A percentile compares a stretch with the other conserved stretches of the same genome.
Conservation (phyloP, 805 yeast species). For the Grigorovia jiainica region DNA sequence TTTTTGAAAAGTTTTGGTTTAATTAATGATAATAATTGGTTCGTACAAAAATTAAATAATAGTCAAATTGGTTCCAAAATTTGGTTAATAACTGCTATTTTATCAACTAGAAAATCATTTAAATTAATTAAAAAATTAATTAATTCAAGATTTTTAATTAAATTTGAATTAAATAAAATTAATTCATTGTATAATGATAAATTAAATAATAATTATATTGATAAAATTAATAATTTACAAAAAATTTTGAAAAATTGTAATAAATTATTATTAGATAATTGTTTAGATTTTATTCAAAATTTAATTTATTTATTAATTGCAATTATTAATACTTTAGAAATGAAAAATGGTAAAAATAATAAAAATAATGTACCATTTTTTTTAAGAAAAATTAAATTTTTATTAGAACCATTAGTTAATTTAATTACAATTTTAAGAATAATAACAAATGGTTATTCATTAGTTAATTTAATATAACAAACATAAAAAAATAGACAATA, state of each 20-base stretch:
- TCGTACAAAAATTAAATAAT: slow-evolving; percentile 19
- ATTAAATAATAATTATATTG: background rate
- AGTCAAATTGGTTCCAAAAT: slow-evolving; percentile 22
- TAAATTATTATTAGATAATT: slow-evolving; percentile 8
- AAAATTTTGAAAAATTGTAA: slow-evolving; percentile 8
- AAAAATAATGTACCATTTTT: slow-evolving; percentile 1
- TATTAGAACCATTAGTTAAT: slow-evolving; percentile 18
- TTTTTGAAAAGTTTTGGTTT: slow-evolving; percentile 22
- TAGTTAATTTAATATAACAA: background rate
- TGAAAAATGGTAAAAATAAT: background rate
- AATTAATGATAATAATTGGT: slow-evolving; percentile 16
- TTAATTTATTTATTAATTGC: slow-evolving; percentile 17
- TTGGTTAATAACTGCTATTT: slow-evolving; percentile 22
- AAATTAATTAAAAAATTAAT: slow-evolving; percentile 7
- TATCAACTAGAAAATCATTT: slow-evolving; percentile 15
- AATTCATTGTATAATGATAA: no score
- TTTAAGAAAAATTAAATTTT: slow-evolving; percentile 3
- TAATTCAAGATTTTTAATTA: slow-evolving; percentile 8
- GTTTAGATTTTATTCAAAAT: slow-evolving; percentile 21
- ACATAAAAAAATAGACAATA: no score
- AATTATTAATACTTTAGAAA: slow-evolving; percentile 11
- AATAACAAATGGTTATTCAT: slow-evolving; percentile 7
- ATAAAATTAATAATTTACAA: slow-evolving; percentile 10
- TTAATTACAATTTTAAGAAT: slow-evolving; percentile 15
- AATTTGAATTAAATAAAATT: slow-evolving; percentile 8